These are phyloP conservation scores for Flaveria linearis DNA, from an alignment of 129 eudicot species.

Conservation along the genomic window DNA sequence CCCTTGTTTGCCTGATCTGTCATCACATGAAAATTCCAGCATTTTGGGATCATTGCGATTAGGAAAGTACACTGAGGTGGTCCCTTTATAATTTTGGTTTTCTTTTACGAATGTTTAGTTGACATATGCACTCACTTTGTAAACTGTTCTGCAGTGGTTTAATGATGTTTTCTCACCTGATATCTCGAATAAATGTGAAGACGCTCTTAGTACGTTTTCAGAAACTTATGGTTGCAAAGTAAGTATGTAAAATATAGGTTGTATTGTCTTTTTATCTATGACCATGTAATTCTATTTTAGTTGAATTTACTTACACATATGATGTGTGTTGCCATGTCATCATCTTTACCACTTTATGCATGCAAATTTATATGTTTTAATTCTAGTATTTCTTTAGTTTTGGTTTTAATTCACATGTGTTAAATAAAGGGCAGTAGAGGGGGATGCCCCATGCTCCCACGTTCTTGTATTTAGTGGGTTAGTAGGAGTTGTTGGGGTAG, in stretches of 20 bases:
- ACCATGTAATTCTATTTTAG: background rate
- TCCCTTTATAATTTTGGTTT: conserved; percentile 7
- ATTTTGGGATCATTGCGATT: conserved; percentile 60
- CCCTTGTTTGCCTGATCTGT: conserved; percentile 77
- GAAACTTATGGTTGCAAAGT: conserved; percentile 79
- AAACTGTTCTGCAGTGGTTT: conserved; percentile 71
- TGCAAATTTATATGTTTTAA: no score
- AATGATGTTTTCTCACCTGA: conserved; percentile 89
- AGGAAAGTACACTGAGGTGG: conserved; percentile 93
- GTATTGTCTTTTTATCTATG: background rate
- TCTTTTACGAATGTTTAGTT: conserved; percentile 12
- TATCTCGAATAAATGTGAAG: conserved; percentile 78
- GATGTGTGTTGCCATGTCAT: no score
- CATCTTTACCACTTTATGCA: no score
- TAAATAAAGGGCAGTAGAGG: no score
- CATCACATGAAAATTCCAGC: conserved; percentile 50
- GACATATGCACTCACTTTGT: conserved; percentile 24
- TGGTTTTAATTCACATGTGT: no score
- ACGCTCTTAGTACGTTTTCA: conserved; percentile 57
- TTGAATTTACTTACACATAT: background rate
- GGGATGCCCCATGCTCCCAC: no score
- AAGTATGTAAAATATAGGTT: conserved; percentile 13
- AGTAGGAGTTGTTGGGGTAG: no score
- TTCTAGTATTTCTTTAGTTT: no score
- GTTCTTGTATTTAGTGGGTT: no score